Base-by-base conservation (phyloP, 2,329 filamentous ascomycete genomes). In the Epichloe brachyelytri region DNA sequence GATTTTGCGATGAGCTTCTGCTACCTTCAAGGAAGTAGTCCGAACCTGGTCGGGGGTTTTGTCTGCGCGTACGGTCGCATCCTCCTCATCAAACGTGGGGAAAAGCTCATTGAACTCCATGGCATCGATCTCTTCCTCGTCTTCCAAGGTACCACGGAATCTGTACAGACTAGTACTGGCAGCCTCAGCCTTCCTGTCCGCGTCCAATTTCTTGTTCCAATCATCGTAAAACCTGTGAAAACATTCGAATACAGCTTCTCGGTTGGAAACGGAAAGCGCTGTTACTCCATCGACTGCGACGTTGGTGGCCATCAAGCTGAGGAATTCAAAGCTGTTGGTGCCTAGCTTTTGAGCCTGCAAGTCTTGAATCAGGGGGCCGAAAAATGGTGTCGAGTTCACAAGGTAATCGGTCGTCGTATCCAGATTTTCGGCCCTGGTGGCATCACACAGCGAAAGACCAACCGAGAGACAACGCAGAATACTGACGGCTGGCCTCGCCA, bases 51-150 rank as follows among this genome's bases (percentile, higher is more conserved):
- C 68, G 53, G 56, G 64, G 49, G 58, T 65, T 46, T 64, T 68
- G 52, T 56, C 58, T 50, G 57, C 57, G 2, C 57, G 48, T 7
- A 56, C 58, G 48, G 66, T 64, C 45, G 70, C 63, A 2, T 69
- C 66, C 2, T 71, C 65, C 1, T 76, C 74, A 1, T 77, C 75
- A 14, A 86, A 94, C 5, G 78, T 79, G 1, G 91, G 91, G 69
- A 97, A 97, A 6, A 97, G 71, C 56, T 85, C 78, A 19, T 83
- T 76, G 56, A 95, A 83, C 56, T 93, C 86, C 51, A 85, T 78
- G 55, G 84, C 78, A 49, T 88, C 80, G 10, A 79, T 72, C 58
- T 86, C 83, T 51, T 94, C 85, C 56, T 87, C 81, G 46, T 90
- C 83, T 54, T 90, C 85, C 39, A 79, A 71, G 39, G 82, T 83